Evolutionary conservation across 768 basidiomycete species (phyloP).

Genomic region (Tricholoma saponaceum): DNA sequence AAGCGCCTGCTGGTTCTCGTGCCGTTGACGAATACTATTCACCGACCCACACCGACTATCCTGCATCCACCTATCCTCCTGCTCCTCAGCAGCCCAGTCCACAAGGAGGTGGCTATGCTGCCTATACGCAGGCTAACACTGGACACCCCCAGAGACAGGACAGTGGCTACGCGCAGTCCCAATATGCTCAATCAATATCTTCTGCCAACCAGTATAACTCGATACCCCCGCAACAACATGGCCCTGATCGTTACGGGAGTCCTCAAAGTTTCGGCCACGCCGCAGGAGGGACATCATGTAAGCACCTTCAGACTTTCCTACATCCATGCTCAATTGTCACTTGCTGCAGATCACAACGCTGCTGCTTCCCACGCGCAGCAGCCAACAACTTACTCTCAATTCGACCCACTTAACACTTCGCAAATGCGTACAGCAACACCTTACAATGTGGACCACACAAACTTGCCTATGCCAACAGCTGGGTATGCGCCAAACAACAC

Average conservation of each 20-base stretch:
- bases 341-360: constrained; percentile 45
- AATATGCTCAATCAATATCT: constrained; percentile 22
- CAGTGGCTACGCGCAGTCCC: constrained; percentile 21
- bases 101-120: constrained; percentile 24
- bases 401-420: constrained; percentile 45
- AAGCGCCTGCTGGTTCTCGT: constrained; percentile 58
- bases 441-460: constrained; percentile 13
- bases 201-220: constrained; percentile 31
- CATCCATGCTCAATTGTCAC: constrained; percentile 3
- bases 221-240: constrained; percentile 26
- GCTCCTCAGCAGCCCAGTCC: constrained; percentile 39
- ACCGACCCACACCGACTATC: constrained; percentile 23
- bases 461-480: constrained; percentile 23
- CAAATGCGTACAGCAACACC: constrained; percentile 13
- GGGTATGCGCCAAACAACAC: constrained; percentile 22
- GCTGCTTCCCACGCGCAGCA: constrained; percentile 49
- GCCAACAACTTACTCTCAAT: constrained; percentile 40
- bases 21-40: constrained; percentile 77
- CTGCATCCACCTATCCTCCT: constrained; percentile 35
- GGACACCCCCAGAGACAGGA: constrained; percentile 13
- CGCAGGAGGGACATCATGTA: constrained; percentile 51
- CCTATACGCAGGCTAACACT: constrained; percentile 9
- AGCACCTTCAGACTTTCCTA: constrained; percentile 18
- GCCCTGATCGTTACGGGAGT: constrained; percentile 30
- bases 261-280: constrained; percentile 47